Evolutionary conservation across 2,329 filamentous ascomycete species (phyloP), one percentile per base, ranked within the genome.

Genomic region (Aspergillus latus): DNA sequence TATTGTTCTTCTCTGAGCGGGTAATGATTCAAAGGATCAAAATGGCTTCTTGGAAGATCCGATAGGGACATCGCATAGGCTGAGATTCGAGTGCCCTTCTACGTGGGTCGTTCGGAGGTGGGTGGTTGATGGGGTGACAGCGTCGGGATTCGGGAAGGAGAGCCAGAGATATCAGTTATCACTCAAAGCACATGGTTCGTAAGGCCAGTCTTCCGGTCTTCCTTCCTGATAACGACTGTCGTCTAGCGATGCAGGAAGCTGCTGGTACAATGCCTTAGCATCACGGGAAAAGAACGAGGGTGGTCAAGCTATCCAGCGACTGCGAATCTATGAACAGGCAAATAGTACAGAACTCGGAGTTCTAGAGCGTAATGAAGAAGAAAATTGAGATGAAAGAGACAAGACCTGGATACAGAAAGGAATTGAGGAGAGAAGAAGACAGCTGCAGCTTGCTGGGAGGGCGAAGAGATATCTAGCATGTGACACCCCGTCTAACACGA

Each of bases 21-120:
- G 56, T 67, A 67, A 42, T 67, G 64, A 60, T 64, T 65, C 53
- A 70, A 62, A 66, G 65, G 62, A 66, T 63, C 65, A 55, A 69
- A 62, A 56, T 68, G 68, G 65, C 62, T 69, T 63, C 66, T 68
- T 52, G 63, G 62, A 53, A 66, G 50, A 66, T 70, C 68, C 64
- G 69, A 69, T 59, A 74, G 61, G 68, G 69, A 72, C 72, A 74
- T 73, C 57, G 69, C 70, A 72, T 66, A 62, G 30, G 47, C 13
- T 39, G 50, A 54, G 50, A 45, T 59, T 40, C 34, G 56, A 43
- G 45, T 44, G 51, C 56, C 45, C 49, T 58, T 54, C 52, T 58
- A 34, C 29, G 43, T 52, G 52, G 32, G 43, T 43, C 45, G 52
- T 62, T 59, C 45, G 61, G 55, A 48, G 36, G 29, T 49, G 42